Conservation (phyloP, 768 basidiomycete species). For the Auricularia sp. region DNA sequence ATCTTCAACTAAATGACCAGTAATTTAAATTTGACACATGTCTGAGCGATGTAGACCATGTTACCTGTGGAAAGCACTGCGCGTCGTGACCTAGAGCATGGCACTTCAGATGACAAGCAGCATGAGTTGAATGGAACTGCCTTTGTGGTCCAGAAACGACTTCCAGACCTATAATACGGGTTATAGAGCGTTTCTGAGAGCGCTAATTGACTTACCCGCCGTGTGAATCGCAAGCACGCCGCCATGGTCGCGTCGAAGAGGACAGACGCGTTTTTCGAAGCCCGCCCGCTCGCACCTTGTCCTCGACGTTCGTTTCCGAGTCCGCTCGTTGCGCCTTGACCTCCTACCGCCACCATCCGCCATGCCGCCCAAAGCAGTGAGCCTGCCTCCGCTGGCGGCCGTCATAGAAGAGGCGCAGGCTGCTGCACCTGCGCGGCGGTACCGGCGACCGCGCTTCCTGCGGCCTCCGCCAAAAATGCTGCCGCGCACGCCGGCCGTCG, state of each 20-base stretch:
- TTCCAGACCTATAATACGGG: conserved; percentile 55
- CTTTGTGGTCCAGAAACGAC: conserved; percentile 67
- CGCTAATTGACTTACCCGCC: conserved; percentile 30
- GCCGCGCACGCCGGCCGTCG: background rate
- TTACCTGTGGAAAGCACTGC: conserved; percentile 70
- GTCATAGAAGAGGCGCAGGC: background rate
- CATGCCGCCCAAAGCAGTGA: background rate
- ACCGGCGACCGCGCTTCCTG: background rate
- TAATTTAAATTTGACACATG: conserved; percentile 2
- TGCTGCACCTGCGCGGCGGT: background rate
- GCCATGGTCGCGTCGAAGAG: conserved; percentile 31
- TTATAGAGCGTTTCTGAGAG: conserved; percentile 8
- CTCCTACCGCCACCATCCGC: background rate
- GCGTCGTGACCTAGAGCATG: conserved; percentile 57
- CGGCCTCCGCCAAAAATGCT: background rate
- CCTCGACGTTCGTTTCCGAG: background rate
- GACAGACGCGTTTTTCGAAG: background rate
- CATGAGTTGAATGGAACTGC: conserved; percentile 22
- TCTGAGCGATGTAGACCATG: conserved; percentile 5
- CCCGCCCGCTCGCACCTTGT: background rate
- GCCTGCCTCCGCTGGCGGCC: background rate
- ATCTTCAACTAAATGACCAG: conserved; percentile 44
- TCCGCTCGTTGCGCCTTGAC: background rate
- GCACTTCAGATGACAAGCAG: background rate
- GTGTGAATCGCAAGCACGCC: conserved; percentile 64